These are phyloP conservation scores for Ascochyta clinopodiicola DNA, from an alignment of 2,329 filamentous ascomycete species.

Conservation along the genomic window DNA sequence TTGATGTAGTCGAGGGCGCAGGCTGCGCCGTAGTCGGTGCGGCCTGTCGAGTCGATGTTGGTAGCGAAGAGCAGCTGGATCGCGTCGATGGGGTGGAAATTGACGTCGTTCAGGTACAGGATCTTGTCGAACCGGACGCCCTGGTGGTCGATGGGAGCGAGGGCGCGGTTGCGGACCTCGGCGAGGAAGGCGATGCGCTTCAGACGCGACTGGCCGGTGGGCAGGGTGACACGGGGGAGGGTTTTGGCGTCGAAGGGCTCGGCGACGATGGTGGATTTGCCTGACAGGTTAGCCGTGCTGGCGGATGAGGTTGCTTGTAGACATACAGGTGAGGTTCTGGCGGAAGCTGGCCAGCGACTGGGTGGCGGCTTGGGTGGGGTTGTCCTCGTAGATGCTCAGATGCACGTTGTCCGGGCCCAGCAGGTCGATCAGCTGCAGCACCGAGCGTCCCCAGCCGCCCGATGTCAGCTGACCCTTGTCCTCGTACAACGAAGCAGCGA, in stretches of 20 bases:
- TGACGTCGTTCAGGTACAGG: constrained; percentile 71
- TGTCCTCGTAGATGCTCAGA: constrained; percentile 76
- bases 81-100: constrained; percentile 65
- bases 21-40: constrained; percentile 66
- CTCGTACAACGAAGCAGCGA: constrained; percentile 75
- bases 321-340: constrained; percentile 54
- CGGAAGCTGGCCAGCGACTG: constrained; percentile 63
- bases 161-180: constrained; percentile 73
- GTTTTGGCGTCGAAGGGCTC: constrained; percentile 64
- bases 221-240: constrained; percentile 66
- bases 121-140: constrained; percentile 66
- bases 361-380: constrained; percentile 64
- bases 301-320: neutral
- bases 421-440: constrained; percentile 68
- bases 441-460: constrained; percentile 68
- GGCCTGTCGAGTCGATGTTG: constrained; percentile 60
- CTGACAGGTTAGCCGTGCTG: constrained; percentile 33
- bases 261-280: constrained; percentile 60
- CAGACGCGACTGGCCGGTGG: constrained; percentile 67
- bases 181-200: constrained; percentile 78
- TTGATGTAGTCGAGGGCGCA: constrained; percentile 75
- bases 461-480: constrained; percentile 64
- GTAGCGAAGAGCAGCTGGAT: constrained; percentile 70
- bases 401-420: constrained; percentile 73
- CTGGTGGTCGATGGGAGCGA: constrained; percentile 65